Conservation (phyloP, 2,329 filamentous ascomycete genomes). For the Xylaria polymorpha region DNA sequence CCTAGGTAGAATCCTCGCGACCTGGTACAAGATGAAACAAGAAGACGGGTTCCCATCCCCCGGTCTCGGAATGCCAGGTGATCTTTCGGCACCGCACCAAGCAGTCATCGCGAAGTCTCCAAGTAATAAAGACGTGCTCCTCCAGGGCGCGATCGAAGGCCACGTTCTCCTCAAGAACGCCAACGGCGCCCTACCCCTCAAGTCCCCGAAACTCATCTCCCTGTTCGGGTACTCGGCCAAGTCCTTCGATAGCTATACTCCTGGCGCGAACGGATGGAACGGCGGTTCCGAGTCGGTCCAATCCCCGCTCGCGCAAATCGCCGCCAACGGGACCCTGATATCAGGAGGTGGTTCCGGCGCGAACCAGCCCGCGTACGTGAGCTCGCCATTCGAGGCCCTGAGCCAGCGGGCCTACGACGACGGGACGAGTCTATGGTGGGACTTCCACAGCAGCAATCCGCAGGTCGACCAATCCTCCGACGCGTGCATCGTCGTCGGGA, state of each 20-base stretch:
- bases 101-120: slow-evolving; percentile 66
- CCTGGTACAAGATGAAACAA: slow-evolving; percentile 68
- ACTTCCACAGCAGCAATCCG: slow-evolving; percentile 56
- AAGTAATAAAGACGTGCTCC: slow-evolving; percentile 53
- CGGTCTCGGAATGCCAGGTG: slow-evolving; percentile 62
- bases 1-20: slow-evolving; percentile 56
- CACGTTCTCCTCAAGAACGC: slow-evolving; percentile 73
- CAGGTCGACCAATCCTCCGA: slow-evolving; percentile 58
- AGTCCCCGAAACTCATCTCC: slow-evolving; percentile 62
- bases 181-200: slow-evolving; percentile 65
- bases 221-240: slow-evolving; percentile 70
- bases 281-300: slow-evolving; percentile 47
- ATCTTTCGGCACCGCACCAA: slow-evolving; percentile 60
- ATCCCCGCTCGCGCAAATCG: slow-evolving; percentile 52
- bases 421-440: slow-evolving; percentile 59
- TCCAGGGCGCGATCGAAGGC: slow-evolving; percentile 69
- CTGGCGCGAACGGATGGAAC: slow-evolving; percentile 51
- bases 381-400: slow-evolving; percentile 56
- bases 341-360: slow-evolving; percentile 47
- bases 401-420: slow-evolving; percentile 58
- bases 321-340: slow-evolving; percentile 58
- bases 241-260: slow-evolving; percentile 54
- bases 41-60: slow-evolving; percentile 58
- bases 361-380: slow-evolving; percentile 53
- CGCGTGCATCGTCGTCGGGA: slow-evolving; percentile 69